Conservation (phyloP, 768 basidiomycete species). For the Mycena vulgaris region DNA sequence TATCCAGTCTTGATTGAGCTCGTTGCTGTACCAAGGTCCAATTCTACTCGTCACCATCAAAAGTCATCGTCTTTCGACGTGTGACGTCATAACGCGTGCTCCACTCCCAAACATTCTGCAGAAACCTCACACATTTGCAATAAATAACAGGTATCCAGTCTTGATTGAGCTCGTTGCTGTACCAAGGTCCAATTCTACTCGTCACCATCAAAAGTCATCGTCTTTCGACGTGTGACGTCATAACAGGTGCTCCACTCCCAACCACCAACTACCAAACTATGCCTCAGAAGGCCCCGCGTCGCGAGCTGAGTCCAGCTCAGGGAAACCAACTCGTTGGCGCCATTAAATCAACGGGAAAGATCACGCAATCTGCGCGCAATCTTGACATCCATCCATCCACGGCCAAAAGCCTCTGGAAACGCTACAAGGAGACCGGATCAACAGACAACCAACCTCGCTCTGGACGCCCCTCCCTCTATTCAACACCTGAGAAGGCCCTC, state of each 20-base stretch:
- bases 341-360: conserved; percentile 14
- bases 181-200: too few relatives aligned
- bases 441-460: conserved; percentile 37
- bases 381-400: conserved; percentile 30
- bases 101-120: too few relatives aligned
- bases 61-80: too few relatives aligned
- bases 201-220: too few relatives aligned
- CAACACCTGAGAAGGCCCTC: conserved; percentile 19
- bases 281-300: conserved; percentile 7
- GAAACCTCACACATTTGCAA: too few relatives aligned
- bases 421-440: conserved; percentile 39
- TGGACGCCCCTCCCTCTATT: conserved; percentile 41
- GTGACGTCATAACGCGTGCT: too few relatives aligned
- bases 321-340: conserved; percentile 39
- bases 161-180: too few relatives aligned
- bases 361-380: conserved; percentile 20
- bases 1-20: too few relatives aligned
- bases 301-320: conserved; percentile 28
- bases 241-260: not conserved
- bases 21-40: too few relatives aligned
- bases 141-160: too few relatives aligned
- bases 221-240: too few relatives aligned
- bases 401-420: conserved; percentile 33
- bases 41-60: too few relatives aligned
- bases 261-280: conserved; percentile 4